A percentile compares a stretch with the other conserved stretches of the same genome.
Conservation (phyloP, 2,329 filamentous ascomycete species). For the Emmonsia crescens region DNA sequence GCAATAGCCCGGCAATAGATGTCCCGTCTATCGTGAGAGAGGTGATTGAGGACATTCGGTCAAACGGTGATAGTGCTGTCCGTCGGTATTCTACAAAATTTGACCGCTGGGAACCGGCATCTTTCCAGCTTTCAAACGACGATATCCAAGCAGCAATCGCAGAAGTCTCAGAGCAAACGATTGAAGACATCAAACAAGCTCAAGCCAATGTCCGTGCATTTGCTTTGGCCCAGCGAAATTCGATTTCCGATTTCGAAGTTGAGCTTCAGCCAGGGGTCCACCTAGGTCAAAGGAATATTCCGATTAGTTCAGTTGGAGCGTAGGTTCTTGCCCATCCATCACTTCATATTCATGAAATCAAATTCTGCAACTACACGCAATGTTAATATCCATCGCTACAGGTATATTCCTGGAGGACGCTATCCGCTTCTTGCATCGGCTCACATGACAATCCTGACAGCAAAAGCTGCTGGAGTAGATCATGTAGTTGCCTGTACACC, state of each 20-base stretch:
- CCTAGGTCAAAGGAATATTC: conserved; percentile 42
- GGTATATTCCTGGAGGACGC: conserved; percentile 42
- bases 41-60: conserved; percentile 40
- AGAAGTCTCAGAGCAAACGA: conserved; percentile 36
- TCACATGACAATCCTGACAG: conserved; percentile 47
- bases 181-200: conserved; percentile 44
- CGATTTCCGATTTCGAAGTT: conserved; percentile 41
- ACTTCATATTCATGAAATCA: neutral
- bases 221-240: conserved; percentile 38
- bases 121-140: conserved; percentile 38
- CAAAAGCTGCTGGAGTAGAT: conserved; percentile 44
- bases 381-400: conserved; percentile 8
- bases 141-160: conserved; percentile 39
- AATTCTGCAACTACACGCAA: neutral
- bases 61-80: conserved; percentile 40
- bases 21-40: conserved; percentile 35
- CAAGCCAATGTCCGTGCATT: conserved; percentile 42
- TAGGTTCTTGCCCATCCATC: conserved; percentile 17
- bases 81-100: conserved; percentile 43
- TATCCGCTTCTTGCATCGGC: conserved; percentile 45
- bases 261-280: conserved; percentile 42
- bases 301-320: conserved; percentile 38
- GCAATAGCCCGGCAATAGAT: conserved; percentile 5
- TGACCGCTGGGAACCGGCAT: conserved; percentile 42
- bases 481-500: conserved; percentile 43